Percentiles rank a stretch among this genome's conserved stretches.
Conservation (phyloP, 306 rosid genomes). For the Purshia tridentata region DNA sequence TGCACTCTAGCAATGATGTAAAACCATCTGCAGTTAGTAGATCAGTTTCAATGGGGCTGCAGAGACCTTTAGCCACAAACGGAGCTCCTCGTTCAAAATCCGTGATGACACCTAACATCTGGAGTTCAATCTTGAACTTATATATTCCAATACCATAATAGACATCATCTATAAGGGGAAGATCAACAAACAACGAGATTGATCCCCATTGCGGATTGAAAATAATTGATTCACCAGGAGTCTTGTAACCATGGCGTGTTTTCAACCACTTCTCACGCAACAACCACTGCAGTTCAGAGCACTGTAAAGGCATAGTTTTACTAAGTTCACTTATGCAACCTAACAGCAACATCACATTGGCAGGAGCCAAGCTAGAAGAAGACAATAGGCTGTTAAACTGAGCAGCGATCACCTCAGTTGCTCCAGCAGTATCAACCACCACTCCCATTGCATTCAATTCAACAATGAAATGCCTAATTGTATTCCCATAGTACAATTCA, state of each 20-base stretch:
- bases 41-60: not conserved
- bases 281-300: constrained; percentile 17
- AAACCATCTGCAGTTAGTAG: constrained; percentile 13
- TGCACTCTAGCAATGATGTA: constrained; percentile 20
- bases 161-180: constrained; percentile 28
- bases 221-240: constrained; percentile 27
- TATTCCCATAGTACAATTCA: constrained; percentile 14
- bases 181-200: constrained; percentile 14
- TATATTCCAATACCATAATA: constrained; percentile 11
- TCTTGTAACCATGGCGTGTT: constrained; percentile 29
- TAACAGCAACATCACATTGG: constrained; percentile 16
- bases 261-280: constrained; percentile 27
- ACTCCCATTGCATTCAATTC: constrained; percentile 27
- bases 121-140: constrained; percentile 22
- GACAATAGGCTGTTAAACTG: constrained; percentile 5
- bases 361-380: constrained; percentile 6
- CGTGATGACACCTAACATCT: constrained; percentile 24
- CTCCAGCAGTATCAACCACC: constrained; percentile 7
- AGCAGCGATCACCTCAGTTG: constrained; percentile 10
- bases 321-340: constrained; percentile 13
- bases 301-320: not conserved
- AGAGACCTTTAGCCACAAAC: constrained; percentile 21
- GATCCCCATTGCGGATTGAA: constrained; percentile 22
- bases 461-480: not conserved
- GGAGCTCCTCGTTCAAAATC: constrained; percentile 21